These are phyloP conservation scores for Colletotrichum sp. DNA, from an alignment of 2,329 filamentous ascomycete species.

Conservation along the genomic window DNA sequence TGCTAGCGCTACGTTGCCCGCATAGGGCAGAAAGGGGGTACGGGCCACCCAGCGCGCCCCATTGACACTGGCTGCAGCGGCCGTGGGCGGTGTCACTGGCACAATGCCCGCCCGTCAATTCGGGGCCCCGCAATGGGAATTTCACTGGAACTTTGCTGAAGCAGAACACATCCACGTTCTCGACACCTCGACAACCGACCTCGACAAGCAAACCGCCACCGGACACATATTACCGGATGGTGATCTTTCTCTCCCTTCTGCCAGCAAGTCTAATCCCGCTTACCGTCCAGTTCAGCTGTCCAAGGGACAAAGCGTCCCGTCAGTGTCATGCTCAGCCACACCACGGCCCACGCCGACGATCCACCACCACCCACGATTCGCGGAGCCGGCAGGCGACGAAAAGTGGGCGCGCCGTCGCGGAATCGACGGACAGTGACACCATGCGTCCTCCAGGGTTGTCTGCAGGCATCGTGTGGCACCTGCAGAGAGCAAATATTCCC, in stretches of 20 bases:
- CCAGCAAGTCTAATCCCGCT: background rate
- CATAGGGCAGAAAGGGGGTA: background rate
- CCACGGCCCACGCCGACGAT: background rate
- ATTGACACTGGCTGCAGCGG: background rate
- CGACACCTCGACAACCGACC: background rate
- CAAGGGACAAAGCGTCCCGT: background rate
- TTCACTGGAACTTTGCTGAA: background rate
- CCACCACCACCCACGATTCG: background rate
- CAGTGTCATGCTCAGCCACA: slow-evolving; percentile 14
- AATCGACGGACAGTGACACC: background rate
- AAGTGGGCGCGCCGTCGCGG: background rate
- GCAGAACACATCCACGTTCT: background rate
- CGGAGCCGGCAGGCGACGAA: background rate
- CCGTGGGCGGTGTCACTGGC: background rate
- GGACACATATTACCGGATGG: background rate
- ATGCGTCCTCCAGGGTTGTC: background rate
- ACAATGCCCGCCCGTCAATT: background rate
- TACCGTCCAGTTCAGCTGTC: background rate
- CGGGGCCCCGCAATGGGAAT: background rate
- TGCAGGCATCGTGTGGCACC: background rate
- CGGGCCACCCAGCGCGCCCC: background rate
- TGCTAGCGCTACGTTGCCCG: background rate
- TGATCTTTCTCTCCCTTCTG: background rate
- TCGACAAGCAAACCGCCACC: background rate
- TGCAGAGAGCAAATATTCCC: background rate